These are phyloP conservation scores for Cordyceps cateniannulata DNA, from an alignment of 2,329 filamentous ascomycete genomes.

Conservation along the genomic window DNA sequence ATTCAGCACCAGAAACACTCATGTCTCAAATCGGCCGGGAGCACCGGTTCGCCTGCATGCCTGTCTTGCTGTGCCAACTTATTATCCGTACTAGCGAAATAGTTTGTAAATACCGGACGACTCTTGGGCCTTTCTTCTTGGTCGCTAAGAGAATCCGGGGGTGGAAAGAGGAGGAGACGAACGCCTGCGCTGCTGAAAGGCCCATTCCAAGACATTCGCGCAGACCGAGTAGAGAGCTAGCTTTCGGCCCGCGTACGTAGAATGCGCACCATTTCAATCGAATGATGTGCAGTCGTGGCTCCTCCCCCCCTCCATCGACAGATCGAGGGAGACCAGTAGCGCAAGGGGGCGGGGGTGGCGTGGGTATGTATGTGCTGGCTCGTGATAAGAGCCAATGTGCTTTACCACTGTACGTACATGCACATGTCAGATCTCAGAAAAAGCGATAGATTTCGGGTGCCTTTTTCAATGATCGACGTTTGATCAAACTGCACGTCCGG, in stretches of 20 bases:
- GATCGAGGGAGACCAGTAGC: not conserved
- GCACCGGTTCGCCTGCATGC: not conserved
- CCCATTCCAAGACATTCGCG: not conserved
- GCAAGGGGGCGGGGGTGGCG: not conserved
- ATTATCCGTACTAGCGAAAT: no score
- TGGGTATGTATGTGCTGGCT: not conserved
- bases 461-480: not conserved
- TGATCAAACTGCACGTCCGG: not conserved
- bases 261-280: not conserved
- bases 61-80: not conserved
- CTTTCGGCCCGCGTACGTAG: not conserved
- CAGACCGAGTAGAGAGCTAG: not conserved
- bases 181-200: not conserved
- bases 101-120: not conserved
- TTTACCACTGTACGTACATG: not conserved
- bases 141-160: not conserved
- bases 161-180: not conserved
- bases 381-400: not conserved
- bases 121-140: not conserved
- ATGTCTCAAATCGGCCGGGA: not conserved
- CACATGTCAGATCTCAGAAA: not conserved
- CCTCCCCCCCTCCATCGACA: not conserved
- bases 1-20: not conserved
- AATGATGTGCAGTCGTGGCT: not conserved
- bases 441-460: not conserved